Percentiles rank a stretch among this genome's conserved stretches.
Evolutionary conservation across 306 rosid species (phyloP).

Genomic region (Malus fusca): DNA sequence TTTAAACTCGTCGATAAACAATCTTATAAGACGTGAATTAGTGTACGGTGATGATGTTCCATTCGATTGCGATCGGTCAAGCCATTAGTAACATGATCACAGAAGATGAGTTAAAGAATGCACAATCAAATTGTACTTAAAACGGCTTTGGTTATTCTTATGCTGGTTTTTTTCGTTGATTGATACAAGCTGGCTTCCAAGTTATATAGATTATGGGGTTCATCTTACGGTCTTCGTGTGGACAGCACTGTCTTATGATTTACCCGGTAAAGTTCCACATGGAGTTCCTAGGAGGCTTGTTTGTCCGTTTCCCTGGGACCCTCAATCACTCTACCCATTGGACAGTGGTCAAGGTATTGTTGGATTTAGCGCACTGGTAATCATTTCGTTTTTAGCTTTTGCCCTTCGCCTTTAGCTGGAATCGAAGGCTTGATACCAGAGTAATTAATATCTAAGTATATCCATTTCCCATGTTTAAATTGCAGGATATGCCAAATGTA

Average conservation of each 20-base stretch:
- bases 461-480: neutral
- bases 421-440: neutral
- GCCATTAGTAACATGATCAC: too few relatives aligned
- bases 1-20: too few relatives aligned
- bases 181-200: conserved; percentile 50
- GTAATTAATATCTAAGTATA: neutral
- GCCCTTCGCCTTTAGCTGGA: neutral
- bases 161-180: neutral
- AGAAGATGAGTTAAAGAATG: too few relatives aligned
- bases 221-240: conserved; percentile 71
- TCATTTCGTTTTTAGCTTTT: neutral
- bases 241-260: conserved; percentile 60
- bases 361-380: neutral
- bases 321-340: conserved; percentile 65
- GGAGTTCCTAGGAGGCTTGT: conserved; percentile 79
- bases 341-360: conserved; percentile 60
- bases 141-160: neutral
- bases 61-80: too few relatives aligned
- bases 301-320: conserved; percentile 71
- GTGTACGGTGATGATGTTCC: too few relatives aligned
- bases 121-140: too few relatives aligned
- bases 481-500: conserved; percentile 74
- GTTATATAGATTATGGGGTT: conserved; percentile 73
- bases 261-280: conserved; percentile 49
- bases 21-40: too few relatives aligned